Conservation (phyloP, 2,329 filamentous ascomycete genomes). For the Diplodia seriata region DNA sequence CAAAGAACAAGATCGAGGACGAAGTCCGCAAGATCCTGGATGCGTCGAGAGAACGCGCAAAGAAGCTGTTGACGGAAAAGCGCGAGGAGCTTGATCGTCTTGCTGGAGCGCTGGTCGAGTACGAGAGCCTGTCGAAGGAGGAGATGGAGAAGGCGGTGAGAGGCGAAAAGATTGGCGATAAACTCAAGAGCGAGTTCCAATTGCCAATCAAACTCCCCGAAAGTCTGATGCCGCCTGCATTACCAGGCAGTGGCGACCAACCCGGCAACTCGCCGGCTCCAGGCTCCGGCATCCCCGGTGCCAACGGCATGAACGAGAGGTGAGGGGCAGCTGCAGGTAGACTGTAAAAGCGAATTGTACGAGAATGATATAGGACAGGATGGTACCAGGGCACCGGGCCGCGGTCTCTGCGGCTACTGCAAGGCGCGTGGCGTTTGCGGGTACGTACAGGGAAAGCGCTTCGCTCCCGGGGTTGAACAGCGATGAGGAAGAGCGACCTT, state of each 20-base stretch:
- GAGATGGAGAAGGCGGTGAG: slow-evolving; percentile 91
- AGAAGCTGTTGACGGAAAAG: slow-evolving; percentile 72
- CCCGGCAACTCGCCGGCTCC: slow-evolving; percentile 23
- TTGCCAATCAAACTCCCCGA: slow-evolving; percentile 74
- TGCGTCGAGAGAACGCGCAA: slow-evolving; percentile 78
- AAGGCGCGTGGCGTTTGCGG: slow-evolving; percentile 26
- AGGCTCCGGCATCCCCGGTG: slow-evolving; percentile 23
- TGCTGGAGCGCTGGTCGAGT: slow-evolving; percentile 88
- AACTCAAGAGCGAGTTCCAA: slow-evolving; percentile 58
- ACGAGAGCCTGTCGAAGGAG: slow-evolving; percentile 86
- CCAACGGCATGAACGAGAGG: slow-evolving; percentile 28
- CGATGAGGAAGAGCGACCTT: slow-evolving; percentile 9
- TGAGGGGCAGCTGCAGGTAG: slow-evolving; percentile 25
- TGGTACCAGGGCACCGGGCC: neutral
- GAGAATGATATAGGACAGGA: slow-evolving; percentile 13
- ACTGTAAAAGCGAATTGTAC: slow-evolving; percentile 10
- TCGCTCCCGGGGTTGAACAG: slow-evolving; percentile 11
- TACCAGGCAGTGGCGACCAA: slow-evolving; percentile 29
- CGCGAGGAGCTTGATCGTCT: slow-evolving; percentile 86
- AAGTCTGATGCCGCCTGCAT: slow-evolving; percentile 36
- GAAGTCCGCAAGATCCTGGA: slow-evolving; percentile 88
- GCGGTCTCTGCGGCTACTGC: slow-evolving; percentile 10
- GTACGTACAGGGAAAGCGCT: slow-evolving; percentile 12
- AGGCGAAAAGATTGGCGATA: slow-evolving; percentile 79
- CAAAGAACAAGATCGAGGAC: slow-evolving; percentile 82